Base-by-base conservation (phyloP, 495 filamentous ascomycete genomes). In the Aspergillus haitiensis region DNA sequence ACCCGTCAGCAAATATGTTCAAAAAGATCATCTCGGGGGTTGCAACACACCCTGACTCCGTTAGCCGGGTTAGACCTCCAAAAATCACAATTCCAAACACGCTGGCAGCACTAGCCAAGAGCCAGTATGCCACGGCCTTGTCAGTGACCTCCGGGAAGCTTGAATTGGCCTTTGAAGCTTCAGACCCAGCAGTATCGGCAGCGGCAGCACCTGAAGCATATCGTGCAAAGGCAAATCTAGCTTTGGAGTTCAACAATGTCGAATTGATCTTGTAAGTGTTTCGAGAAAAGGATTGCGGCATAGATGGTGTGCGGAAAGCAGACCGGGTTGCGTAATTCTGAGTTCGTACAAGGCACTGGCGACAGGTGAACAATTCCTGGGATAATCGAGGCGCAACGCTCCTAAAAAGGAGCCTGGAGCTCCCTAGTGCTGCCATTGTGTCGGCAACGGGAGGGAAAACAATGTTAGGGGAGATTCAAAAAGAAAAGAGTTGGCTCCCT, bases 61-160 rank as follows among this genome's bases (percentile, higher is more conserved):
- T 98, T 52, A 98, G 77, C 53, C 94, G 80, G 31, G 94, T 98
- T 55, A 98, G 78, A 2, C 94, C 94, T 36, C 94, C 94, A 70
- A 96, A 96, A 8, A 98, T 84, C 16, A 98, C 95, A 65, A 98
- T 93, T 60, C 94, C 94, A 74, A 98, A 98, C 31, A 97, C 93
- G 70, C 89, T 90, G 18, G 82, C 89, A 0, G 94, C 93, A 64
- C 92, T 96, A 55, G 86, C 93, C 52, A 98, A 75, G 15, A 98
- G 81, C 92, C 92, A 98, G 78, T 93, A 97, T 51, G 86, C 94
- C 47, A 96, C 92, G 5, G 72, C 60, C 71, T 88, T 92, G 60
- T 84, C 78, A 69, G 81, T 90, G 11, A 82, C 83, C 57, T 89
- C 79, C 6, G 93, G 92, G 67, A 91, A 96, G 70, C 82, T 69